Evolutionary conservation across 2,329 filamentous ascomycete genomes (phyloP).

Genomic region (Elsinoe arachidis): DNA sequence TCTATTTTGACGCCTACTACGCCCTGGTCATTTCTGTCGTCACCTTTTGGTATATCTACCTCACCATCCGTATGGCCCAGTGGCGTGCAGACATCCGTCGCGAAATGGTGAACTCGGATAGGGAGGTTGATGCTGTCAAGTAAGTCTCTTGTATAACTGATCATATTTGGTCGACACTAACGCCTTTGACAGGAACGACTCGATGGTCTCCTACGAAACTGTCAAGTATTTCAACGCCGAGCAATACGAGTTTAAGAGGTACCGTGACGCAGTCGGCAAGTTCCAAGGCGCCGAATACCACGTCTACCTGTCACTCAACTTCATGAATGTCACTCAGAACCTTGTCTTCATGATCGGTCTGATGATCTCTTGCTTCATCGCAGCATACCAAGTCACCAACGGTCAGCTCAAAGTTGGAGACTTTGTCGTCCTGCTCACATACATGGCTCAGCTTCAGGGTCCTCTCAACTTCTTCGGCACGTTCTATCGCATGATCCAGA

Average conservation of each 20-base stretch:
- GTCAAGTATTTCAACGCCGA: conserved; percentile 59
- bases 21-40: conserved; percentile 82
- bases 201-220: conserved; percentile 93
- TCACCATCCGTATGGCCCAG: conserved; percentile 92
- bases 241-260: conserved; percentile 49
- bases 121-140: conserved; percentile 95
- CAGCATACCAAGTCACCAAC: conserved; percentile 61
- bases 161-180: conserved; percentile 20
- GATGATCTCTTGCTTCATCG: conserved; percentile 59
- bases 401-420: conserved; percentile 54
- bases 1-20: conserved; percentile 78
- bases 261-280: conserved; percentile 46
- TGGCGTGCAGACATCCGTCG: conserved; percentile 85
- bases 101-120: conserved; percentile 88
- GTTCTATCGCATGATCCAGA: conserved; percentile 93
- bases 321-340: conserved; percentile 54
- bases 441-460: conserved; percentile 64
- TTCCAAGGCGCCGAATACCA: conserved; percentile 51
- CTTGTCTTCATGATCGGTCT: conserved; percentile 56
- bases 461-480: conserved; percentile 74
- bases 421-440: conserved; percentile 63
- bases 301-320: conserved; percentile 48
- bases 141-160: conserved; percentile 29
- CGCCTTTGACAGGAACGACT: conserved; percentile 60
- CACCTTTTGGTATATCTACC: conserved; percentile 91